phyloP scores from a whole-genome alignment of 2,329 filamentous ascomycete genomes.

The Curvularia verruculosa region DNA sequence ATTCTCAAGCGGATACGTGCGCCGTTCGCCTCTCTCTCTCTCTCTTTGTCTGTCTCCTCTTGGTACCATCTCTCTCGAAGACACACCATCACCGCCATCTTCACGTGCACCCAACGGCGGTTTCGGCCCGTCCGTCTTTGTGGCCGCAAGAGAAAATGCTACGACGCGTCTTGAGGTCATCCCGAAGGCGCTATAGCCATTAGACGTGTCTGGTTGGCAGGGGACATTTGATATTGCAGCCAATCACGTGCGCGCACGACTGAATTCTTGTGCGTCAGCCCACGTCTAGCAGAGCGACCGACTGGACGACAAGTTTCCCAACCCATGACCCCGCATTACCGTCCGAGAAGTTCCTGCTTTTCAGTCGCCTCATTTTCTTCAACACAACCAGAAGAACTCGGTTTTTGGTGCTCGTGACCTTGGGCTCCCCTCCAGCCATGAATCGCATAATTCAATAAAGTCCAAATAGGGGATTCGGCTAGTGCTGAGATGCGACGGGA shows the following conservation, averaged over 20 bases:
- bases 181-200: neutral
- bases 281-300: neutral
- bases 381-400: neutral
- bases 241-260: conserved; percentile 16
- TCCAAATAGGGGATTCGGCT: conserved; percentile 21
- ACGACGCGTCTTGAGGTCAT: conserved; percentile 22
- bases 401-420: neutral
- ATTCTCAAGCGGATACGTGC: neutral
- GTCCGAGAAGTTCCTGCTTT: neutral
- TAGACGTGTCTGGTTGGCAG: conserved; percentile 2
- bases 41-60: neutral
- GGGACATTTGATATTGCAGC: conserved; percentile 5
- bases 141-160: neutral
- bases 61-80: neutral
- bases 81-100: neutral
- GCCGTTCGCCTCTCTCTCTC: neutral
- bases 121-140: neutral
- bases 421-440: neutral
- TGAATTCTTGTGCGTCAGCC: conserved; percentile 9
- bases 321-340: neutral
- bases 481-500: conserved; percentile 22
- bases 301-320: conserved; percentile 5
- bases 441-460: conserved; percentile 2
- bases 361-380: neutral
- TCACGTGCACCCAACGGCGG: neutral